Conservation (phyloP, 371 early-diverging fungal genomes). For the Cokeromyces recurvatus region DNA sequence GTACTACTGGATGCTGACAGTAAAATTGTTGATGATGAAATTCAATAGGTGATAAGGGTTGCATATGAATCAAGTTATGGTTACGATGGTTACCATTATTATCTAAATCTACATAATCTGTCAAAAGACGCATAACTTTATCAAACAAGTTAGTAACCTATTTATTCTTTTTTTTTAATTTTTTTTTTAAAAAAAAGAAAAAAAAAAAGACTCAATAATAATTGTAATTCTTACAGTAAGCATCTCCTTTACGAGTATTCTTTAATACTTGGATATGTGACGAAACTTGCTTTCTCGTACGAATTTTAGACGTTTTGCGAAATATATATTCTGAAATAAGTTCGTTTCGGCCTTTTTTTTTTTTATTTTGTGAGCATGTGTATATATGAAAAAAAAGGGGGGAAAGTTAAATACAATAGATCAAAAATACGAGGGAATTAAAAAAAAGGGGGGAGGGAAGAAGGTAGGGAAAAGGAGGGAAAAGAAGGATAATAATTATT, state of each 20-base stretch:
- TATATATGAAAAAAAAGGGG: too few species aligned
- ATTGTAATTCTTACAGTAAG: conserved; percentile 58
- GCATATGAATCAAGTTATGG: not conserved
- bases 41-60: not conserved
- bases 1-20: not conserved
- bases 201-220: too few species aligned
- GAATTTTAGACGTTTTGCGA: conserved; percentile 55
- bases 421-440: too few species aligned
- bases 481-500: too few species aligned
- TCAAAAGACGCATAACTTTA: conserved; percentile 53
- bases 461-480: too few species aligned
- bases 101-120: conserved; percentile 33
- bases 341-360: too few species aligned
- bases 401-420: too few species aligned
- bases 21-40: not conserved
- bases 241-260: conserved; percentile 63
- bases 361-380: too few species aligned
- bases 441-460: too few species aligned
- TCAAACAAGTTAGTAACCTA: too few species aligned
- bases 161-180: too few species aligned
- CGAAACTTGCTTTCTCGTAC: conserved; percentile 74
- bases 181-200: too few species aligned
- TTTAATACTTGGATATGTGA: conserved; percentile 77
- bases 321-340: conserved; percentile 75
- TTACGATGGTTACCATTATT: not conserved